Conservation (phyloP, 2,329 filamentous ascomycete genomes). For the Ceratocystis smalleyi region DNA sequence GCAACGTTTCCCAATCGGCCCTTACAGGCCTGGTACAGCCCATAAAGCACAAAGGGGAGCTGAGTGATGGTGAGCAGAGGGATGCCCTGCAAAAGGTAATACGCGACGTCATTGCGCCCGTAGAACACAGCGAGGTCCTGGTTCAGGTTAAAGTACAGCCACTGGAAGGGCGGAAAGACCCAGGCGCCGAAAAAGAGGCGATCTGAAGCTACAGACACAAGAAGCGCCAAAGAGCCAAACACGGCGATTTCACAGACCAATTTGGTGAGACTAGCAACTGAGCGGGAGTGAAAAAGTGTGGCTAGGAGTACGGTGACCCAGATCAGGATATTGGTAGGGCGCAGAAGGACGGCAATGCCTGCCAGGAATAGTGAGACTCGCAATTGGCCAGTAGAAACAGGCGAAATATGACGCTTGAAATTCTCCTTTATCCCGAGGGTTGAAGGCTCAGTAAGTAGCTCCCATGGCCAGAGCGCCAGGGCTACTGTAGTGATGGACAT, state of each 20-base stretch:
- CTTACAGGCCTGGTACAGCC: conserved; percentile 38
- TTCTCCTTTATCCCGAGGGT: conserved; percentile 28
- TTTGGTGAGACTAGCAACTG: conserved; percentile 29
- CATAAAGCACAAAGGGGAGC: conserved; percentile 57
- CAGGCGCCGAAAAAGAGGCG: conserved; percentile 66
- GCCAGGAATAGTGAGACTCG: conserved; percentile 56
- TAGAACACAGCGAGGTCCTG: conserved; percentile 87
- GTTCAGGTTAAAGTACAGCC: conserved; percentile 78
- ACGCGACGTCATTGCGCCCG: conserved; percentile 77
- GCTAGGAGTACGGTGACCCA: conserved; percentile 52
- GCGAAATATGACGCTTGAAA: background rate
- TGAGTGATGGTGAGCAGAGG: conserved; percentile 73
- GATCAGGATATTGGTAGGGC: conserved; percentile 78
- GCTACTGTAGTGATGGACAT: conserved; percentile 71
- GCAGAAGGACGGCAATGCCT: conserved; percentile 66
- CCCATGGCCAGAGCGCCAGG: conserved; percentile 77
- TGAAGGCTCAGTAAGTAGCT: conserved; percentile 33
- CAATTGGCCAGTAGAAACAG: conserved; percentile 22
- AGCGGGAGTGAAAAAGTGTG: conserved; percentile 26
- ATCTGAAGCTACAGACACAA: conserved; percentile 52
- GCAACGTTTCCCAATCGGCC: conserved; percentile 32
- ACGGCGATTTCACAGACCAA: conserved; percentile 48
- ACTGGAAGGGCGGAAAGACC: conserved; percentile 78
- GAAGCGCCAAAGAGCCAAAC: conserved; percentile 47
- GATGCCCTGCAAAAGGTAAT: conserved; percentile 80